Evolutionary conservation across 495 filamentous ascomycete species (phyloP), one percentile per base, ranked within the genome.

Genomic region (Niebla homalea): DNA sequence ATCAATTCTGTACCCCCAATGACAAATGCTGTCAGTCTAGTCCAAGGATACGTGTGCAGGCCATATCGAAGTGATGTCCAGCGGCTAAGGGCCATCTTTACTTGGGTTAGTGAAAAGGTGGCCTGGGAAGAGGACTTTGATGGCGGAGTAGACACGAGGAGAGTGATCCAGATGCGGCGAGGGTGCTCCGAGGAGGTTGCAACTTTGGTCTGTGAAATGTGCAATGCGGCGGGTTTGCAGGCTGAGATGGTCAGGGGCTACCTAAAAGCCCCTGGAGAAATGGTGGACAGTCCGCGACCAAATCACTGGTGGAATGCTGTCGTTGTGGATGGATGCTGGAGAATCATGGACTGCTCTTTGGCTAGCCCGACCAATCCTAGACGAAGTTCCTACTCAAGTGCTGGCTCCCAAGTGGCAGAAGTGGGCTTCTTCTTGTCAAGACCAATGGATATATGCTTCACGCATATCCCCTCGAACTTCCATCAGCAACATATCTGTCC

Each of bases 221-320:
- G 92, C 57, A 71, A 72, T 1, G 87, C 93, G 2, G 84, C 95
- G 52, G 90, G 92, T 2, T 71, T 99, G 37, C 83, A 88, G 54
- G 80, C 84, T 23, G 89, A 96, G 52, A 71, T 87, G 7, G 78
- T 97, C 39, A 74, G 79, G 49, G 92, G 92, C 6, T 96, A 85
- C 58, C 79, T 99, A 26, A 99, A 97, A 61, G 68, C 77, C 10
- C 93, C 93, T 0, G 92, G 90, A 1, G 90, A 96, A 56, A 64
- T 78, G 2, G 72, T 87, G 15, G 89, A 96, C 32, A 78, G 84
- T 49, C 81, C 79, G 26, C 79, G 83, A 35, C 77, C 90, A 7
- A 99, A 99, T 57, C 92, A 99, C 70, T 96, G 87, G 84, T 99
- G 92, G 92, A 99, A 99, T 59, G 82, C 87, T 1, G 89, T 99